These are phyloP conservation scores for Dothideomycetidae sp. DNA, from an alignment of 2,329 filamentous ascomycete genomes.

Conservation along the genomic window DNA sequence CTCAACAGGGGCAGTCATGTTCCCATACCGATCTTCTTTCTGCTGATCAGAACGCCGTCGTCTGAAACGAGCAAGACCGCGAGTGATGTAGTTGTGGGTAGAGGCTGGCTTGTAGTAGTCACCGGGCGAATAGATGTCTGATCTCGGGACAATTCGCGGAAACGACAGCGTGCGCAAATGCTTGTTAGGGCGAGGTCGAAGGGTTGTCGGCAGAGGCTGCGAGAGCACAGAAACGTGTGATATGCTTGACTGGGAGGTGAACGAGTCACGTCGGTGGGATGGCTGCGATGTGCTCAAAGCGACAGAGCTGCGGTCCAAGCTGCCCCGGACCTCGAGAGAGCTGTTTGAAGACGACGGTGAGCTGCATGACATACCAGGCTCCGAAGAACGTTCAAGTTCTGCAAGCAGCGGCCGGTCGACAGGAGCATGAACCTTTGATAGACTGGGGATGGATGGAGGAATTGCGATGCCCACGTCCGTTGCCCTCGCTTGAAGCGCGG, in stretches of 20 bases:
- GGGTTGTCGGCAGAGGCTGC: slow-evolving; percentile 16
- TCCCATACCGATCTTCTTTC: too few relatives aligned
- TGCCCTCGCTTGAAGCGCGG: neutral
- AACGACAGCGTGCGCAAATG: slow-evolving; percentile 19
- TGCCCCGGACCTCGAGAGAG: too few relatives aligned
- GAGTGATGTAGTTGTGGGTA: slow-evolving; percentile 21
- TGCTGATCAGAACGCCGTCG: too few relatives aligned
- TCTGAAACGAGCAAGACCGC: slow-evolving; percentile 22
- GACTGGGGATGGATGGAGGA: too few relatives aligned
- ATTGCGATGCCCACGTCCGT: slow-evolving; percentile 2
- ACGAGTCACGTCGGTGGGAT: slow-evolving; percentile 12
- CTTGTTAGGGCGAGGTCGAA: slow-evolving; percentile 19
- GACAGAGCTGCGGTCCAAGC: slow-evolving; percentile 10
- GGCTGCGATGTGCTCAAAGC: slow-evolving; percentile 5
- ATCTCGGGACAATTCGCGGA: slow-evolving; percentile 18
- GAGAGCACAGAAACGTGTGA: slow-evolving; percentile 23
- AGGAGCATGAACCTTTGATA: too few relatives aligned
- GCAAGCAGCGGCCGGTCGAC: too few relatives aligned
- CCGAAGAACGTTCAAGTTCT: too few relatives aligned
- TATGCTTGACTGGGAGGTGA: slow-evolving; percentile 19
- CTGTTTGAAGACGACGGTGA: slow-evolving; percentile 10
- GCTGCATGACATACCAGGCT: too few relatives aligned
- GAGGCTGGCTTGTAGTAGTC: slow-evolving; percentile 17
- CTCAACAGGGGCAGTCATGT: too few relatives aligned
- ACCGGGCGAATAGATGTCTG: slow-evolving; percentile 18